Evolutionary conservation across 1,284 basidiomycete species (phyloP), one percentile per base, ranked within the genome.

Genomic region (Cryptococcus sp.): DNA sequence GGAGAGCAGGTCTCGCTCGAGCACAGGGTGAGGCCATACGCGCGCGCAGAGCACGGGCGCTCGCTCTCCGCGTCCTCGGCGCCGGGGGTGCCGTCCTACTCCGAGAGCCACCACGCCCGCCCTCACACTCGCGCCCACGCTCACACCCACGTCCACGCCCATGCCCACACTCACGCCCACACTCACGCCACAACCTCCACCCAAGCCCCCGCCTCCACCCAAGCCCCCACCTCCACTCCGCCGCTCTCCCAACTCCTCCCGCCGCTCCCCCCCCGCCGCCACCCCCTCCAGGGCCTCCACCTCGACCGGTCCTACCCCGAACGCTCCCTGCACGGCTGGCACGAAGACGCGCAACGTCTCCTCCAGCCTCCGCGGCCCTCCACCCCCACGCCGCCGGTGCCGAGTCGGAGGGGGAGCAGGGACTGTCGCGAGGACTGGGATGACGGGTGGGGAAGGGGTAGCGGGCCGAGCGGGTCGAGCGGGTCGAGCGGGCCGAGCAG

Each of bases 271-370:
- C n/a, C n/a, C n/a, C n/a, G 35, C n/a, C 43, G 44, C 16, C 49
- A 60, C 44, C 58, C 58, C 16, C 50, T 60, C 35, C 50, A 55
- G n/a, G 45, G 50, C 28, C 39, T 60, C 13, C 50, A 46, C 35
- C 53, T 60, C 18, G 58, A 60, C 28, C 52, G 47, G 40, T 49
- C 50, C 9, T 53, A 60, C 47, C 51, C 58, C 16, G 54, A 60
- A 37, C 21, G 54, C 12, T 50, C 51, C 13, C 38, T 56, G 9
- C 46, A 53, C 24, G 58, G 52, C 20, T 60, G 58, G 58, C 58
- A 60, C 28, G 51, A 55, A 16, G 54, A 53, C 45, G 58, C 58
- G 20, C 58, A 56, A 35, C 52, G 52, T n/a, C 46, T 60, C 8
- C 58, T 60, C 36, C 51, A 46, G 7, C 58, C 58, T 6, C 58